phyloP scores from a whole-genome alignment of 768 basidiomycete species.

The Pholiota microspora region DNA sequence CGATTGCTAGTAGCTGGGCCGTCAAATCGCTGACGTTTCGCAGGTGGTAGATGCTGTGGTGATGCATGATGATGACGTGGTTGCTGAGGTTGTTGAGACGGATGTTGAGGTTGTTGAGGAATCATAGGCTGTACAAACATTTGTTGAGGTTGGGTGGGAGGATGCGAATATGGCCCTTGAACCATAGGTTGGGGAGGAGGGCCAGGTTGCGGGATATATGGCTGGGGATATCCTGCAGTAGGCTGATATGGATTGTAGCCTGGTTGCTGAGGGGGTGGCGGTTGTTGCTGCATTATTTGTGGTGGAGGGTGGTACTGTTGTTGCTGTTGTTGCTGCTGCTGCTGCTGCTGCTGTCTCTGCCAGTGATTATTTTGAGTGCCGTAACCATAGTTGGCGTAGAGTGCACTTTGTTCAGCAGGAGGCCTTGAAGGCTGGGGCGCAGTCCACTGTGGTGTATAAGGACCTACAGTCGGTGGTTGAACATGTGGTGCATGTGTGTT shows the following conservation, averaged over 20 bases:
- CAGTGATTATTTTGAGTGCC: conserved; percentile 62
- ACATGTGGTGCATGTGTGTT: conserved; percentile 49
- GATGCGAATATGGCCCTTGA: conserved; percentile 49
- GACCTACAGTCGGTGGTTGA: conserved; percentile 48
- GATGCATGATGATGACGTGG: conserved; percentile 62
- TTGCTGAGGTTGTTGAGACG: conserved; percentile 44
- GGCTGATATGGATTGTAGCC: conserved; percentile 80
- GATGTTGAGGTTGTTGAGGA: conserved; percentile 40
- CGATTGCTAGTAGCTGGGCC: conserved; percentile 58
- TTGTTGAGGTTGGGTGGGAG: conserved; percentile 44
- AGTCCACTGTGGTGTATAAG: conserved; percentile 68
- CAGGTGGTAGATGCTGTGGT: conserved; percentile 85
- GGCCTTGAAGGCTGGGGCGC: conserved; percentile 64
- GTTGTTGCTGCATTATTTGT: conserved; percentile 51
- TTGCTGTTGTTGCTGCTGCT: conserved; percentile 41
- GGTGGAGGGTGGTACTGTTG: conserved; percentile 53
- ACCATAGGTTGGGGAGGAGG: conserved; percentile 49
- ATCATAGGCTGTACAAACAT: conserved; percentile 45
- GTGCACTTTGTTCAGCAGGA: conserved; percentile 74
- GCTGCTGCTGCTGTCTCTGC: conserved; percentile 68
- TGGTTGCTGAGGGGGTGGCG: conserved; percentile 53
- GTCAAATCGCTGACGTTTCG: conserved; percentile 89
- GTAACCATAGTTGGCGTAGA: conserved; percentile 93
- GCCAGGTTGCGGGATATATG: conserved; percentile 34
- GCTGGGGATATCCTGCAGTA: conserved; percentile 66